phyloP scores from a whole-genome alignment of 768 basidiomycete genomes.

The Rickenella mellea region DNA sequence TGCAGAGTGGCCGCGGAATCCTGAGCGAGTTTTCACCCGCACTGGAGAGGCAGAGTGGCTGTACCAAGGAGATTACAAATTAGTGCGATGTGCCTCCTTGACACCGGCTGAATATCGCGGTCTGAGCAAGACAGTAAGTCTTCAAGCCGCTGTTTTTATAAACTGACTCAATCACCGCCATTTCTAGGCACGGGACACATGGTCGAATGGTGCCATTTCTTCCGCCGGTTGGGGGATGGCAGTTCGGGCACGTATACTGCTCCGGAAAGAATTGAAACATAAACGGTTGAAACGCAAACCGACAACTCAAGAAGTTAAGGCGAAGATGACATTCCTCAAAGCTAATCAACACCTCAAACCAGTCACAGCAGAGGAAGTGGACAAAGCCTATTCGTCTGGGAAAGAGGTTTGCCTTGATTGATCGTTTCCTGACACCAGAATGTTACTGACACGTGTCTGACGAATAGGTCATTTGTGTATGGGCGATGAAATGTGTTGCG shows the following conservation, averaged over 20 bases:
- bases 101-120: constrained; percentile 18
- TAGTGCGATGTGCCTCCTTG: constrained; percentile 6
- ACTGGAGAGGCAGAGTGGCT: constrained; percentile 12
- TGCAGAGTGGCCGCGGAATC: too few species aligned
- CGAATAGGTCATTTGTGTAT: constrained; percentile 17
- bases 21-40: background rate
- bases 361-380: constrained; percentile 18
- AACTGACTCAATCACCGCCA: background rate
- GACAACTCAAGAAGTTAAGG: constrained; percentile 16
- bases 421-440: background rate
- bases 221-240: constrained; percentile 19
- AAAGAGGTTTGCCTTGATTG: constrained; percentile 18
- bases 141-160: background rate
- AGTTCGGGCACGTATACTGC: too few species aligned
- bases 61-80: constrained; percentile 22
- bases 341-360: background rate
- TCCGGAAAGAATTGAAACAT: too few species aligned
- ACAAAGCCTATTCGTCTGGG: constrained; percentile 18
- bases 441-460: too few species aligned
- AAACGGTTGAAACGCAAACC: too few species aligned
- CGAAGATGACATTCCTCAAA: constrained; percentile 6
- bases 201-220: constrained; percentile 17
- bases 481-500: constrained; percentile 31
- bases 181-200: constrained; percentile 19
- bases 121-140: background rate